These are phyloP conservation scores for Parathielavia hyrcaniae DNA, from an alignment of 495 filamentous ascomycete species.

Conservation along the genomic window DNA sequence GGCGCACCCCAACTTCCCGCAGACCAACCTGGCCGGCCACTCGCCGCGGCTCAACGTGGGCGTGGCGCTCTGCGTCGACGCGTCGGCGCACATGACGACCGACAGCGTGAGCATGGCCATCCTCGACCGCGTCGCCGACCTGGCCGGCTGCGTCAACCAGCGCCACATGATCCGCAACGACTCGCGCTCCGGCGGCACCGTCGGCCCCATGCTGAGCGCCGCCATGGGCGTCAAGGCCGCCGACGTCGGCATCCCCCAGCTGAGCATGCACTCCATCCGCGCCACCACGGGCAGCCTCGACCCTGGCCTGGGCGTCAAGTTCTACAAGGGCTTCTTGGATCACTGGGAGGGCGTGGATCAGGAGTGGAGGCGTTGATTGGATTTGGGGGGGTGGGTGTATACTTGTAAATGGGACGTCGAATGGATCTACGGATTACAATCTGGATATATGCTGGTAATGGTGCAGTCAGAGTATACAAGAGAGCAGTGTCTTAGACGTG, in stretches of 20 bases:
- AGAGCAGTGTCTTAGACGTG: neutral
- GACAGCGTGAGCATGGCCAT: slow-evolving; percentile 75
- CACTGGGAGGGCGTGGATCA: slow-evolving; percentile 79
- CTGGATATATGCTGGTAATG: neutral
- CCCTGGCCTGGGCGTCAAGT: slow-evolving; percentile 78
- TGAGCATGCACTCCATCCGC: slow-evolving; percentile 91
- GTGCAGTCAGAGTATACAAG: neutral
- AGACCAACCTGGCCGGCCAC: slow-evolving; percentile 76
- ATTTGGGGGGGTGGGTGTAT: neutral
- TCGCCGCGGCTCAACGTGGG: slow-evolving; percentile 86
- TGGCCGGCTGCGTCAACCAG: slow-evolving; percentile 64
- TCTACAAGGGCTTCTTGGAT: slow-evolving; percentile 88
- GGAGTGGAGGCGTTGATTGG: slow-evolving; percentile 53
- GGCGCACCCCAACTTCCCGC: slow-evolving; percentile 86
- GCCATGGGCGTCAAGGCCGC: slow-evolving; percentile 78
- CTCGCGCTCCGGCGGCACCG: slow-evolving; percentile 77
- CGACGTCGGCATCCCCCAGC: slow-evolving; percentile 85
- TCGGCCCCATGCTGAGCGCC: slow-evolving; percentile 83
- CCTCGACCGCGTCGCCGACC: slow-evolving; percentile 65
- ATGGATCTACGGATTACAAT: neutral
- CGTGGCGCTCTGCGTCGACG: slow-evolving; percentile 74
- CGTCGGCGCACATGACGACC: slow-evolving; percentile 88
- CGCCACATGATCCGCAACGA: slow-evolving; percentile 96
- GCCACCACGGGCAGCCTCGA: slow-evolving; percentile 84
- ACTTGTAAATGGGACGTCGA: neutral